phyloP scores from a whole-genome alignment of 495 filamentous ascomycete species.

The Hypoxylon trugodes region DNA sequence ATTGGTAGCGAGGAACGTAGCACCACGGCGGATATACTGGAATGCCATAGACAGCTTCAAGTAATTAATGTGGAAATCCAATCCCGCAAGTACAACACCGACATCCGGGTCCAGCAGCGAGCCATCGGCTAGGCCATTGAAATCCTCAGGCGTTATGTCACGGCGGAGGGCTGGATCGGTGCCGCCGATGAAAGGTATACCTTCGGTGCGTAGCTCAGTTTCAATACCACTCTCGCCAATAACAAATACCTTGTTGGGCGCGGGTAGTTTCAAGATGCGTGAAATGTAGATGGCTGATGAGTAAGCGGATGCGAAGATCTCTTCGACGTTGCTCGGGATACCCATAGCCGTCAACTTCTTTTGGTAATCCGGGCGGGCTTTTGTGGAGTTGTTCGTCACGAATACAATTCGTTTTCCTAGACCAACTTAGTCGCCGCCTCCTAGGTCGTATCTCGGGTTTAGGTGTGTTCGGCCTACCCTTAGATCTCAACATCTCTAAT shows the following conservation, averaged over 20 bases:
- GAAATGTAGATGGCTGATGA: conserved; percentile 96
- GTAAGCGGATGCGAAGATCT: conserved; percentile 96
- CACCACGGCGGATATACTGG: conserved; percentile 84
- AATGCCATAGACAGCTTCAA: conserved; percentile 84
- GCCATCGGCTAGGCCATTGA: conserved; percentile 75
- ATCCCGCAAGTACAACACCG: conserved; percentile 84
- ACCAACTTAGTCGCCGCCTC: neutral
- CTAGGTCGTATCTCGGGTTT: neutral
- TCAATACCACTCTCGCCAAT: conserved; percentile 93
- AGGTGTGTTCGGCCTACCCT: conserved; percentile 63
- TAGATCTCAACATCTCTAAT: conserved; percentile 77
- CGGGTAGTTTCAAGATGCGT: conserved; percentile 80
- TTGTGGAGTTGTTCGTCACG: conserved; percentile 99
- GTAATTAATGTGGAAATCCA: conserved; percentile 95
- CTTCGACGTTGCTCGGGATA: conserved; percentile 80
- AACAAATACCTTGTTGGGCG: conserved; percentile 88
- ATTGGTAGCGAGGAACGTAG: conserved; percentile 94
- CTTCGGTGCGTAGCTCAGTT: conserved; percentile 80
- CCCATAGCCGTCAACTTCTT: conserved; percentile 87
- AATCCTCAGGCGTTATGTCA: conserved; percentile 81
- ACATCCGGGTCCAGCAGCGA: conserved; percentile 84
- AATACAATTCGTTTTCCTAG: conserved; percentile 92
- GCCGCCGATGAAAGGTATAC: conserved; percentile 83
- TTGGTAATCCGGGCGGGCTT: conserved; percentile 89
- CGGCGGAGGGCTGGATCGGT: conserved; percentile 82